Percentiles rank a stretch among this genome's conserved stretches.
Evolutionary conservation across 2,329 filamentous ascomycete genomes (phyloP).

Genomic region (Dactylellina leptospora): DNA sequence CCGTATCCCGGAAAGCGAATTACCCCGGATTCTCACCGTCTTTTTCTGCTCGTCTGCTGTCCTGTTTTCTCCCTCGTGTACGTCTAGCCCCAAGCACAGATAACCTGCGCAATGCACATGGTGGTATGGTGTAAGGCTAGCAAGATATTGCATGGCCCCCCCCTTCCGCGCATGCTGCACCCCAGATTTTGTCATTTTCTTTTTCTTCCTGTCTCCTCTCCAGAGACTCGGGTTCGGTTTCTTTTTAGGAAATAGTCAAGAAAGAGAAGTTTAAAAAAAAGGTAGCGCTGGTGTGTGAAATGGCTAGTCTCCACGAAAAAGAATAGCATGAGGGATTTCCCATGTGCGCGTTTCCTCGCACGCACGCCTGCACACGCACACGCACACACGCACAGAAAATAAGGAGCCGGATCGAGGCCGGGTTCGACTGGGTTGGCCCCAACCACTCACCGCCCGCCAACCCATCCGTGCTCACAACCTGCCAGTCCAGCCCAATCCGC

Average conservation of each 20-base stretch:
- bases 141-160: not conserved
- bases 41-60: no score
- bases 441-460: not conserved
- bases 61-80: no score
- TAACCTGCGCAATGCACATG: not conserved
- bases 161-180: constrained; percentile 41
- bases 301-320: no score
- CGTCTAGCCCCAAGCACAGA: not conserved
- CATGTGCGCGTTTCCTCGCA: constrained; percentile 17
- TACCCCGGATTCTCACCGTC: no score
- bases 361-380: no score
- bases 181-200: constrained; percentile 43
- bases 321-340: constrained; percentile 16
- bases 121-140: not conserved
- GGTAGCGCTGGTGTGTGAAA: not conserved
- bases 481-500: not conserved
- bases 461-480: not conserved
- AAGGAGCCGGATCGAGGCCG: no score
- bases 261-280: not conserved
- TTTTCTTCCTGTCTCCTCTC: constrained; percentile 49
- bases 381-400: no score
- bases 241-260: constrained; percentile 2
- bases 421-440: not conserved
- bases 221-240: constrained; percentile 36
- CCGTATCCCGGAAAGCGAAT: no score